These are phyloP conservation scores for Cystoisospora suis DNA, from an alignment of 169 alveolate species.

Conservation along the genomic window DNA sequence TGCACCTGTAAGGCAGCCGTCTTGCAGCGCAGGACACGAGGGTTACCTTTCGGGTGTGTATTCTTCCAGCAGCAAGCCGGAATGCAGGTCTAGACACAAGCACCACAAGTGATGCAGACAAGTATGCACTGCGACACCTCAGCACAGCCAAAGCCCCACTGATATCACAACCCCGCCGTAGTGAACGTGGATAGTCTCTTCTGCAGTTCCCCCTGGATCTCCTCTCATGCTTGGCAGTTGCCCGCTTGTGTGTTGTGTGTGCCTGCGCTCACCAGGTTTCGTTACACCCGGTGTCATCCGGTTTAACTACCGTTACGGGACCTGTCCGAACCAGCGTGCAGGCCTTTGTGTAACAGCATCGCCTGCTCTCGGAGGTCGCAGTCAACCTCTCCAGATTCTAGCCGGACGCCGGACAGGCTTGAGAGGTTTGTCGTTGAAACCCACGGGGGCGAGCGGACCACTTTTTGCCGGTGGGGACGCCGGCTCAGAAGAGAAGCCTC, in stretches of 20 bases:
- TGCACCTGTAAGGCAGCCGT: too few species aligned
- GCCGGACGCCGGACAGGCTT: not conserved
- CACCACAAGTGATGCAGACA: too few species aligned
- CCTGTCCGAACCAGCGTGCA: not conserved
- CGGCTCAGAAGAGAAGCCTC: slow-evolving; percentile 15
- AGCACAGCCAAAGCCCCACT: too few species aligned
- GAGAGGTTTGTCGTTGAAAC: not conserved
- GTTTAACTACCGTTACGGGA: slow-evolving; percentile 18
- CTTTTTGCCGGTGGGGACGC: slow-evolving; percentile 13
- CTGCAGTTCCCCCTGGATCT: too few species aligned
- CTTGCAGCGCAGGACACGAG: too few species aligned
- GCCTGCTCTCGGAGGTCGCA: not conserved
- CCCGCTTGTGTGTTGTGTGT: not conserved
- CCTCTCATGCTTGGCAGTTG: too few species aligned
- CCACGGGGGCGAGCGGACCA: not conserved
- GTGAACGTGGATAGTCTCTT: too few species aligned
- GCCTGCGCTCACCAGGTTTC: not conserved
- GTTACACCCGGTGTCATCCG: slow-evolving; percentile 2
- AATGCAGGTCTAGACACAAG: too few species aligned
- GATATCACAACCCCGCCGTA: too few species aligned
- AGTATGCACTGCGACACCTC: too few species aligned
- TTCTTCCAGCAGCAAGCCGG: too few species aligned
- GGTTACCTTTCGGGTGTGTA: too few species aligned
- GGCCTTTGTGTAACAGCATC: slow-evolving; percentile 7
- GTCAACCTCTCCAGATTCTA: not conserved